phyloP scores from a whole-genome alignment of 768 basidiomycete genomes.

The Fistulinella prunicolor region DNA sequence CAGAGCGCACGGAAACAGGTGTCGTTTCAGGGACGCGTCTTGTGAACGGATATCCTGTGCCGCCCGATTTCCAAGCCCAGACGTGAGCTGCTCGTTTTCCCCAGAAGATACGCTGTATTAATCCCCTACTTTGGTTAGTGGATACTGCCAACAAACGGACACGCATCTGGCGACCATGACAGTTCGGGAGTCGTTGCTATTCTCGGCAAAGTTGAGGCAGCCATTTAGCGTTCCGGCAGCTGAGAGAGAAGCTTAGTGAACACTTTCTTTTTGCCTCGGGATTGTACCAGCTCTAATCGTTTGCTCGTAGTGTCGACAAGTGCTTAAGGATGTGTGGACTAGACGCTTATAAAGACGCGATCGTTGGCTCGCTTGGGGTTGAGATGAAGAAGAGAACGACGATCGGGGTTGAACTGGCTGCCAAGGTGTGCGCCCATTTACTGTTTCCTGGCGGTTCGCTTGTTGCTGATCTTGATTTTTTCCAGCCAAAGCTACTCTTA shows the following conservation, averaged over 20 bases:
- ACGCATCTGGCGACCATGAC: slow-evolving; percentile 73
- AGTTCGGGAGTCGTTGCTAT: slow-evolving; percentile 74
- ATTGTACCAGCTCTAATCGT: background rate
- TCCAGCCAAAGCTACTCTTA: slow-evolving; percentile 69
- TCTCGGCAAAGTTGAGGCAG: slow-evolving; percentile 80
- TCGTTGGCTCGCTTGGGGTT: slow-evolving; percentile 64
- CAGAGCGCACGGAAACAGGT: slow-evolving; percentile 37
- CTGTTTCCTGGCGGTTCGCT: background rate
- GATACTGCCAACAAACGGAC: slow-evolving; percentile 86
- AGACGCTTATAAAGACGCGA: slow-evolving; percentile 60
- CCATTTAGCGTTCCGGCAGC: slow-evolving; percentile 56
- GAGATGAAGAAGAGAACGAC: slow-evolving; percentile 81
- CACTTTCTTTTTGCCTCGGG: background rate
- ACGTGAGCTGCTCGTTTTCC: slow-evolving; percentile 33
- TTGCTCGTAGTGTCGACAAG: slow-evolving; percentile 43
- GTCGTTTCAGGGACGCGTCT: slow-evolving; percentile 41
- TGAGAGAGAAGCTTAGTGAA: slow-evolving; percentile 82
- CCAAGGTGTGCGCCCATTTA: no score
- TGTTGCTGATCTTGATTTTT: background rate
- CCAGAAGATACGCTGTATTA: background rate
- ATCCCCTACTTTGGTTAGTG: slow-evolving; percentile 43
- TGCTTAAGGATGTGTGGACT: slow-evolving; percentile 63
- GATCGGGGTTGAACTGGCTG: slow-evolving; percentile 84
- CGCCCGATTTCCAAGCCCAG: slow-evolving; percentile 53
- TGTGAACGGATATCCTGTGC: slow-evolving; percentile 44